A percentile compares a stretch with the other conserved stretches of the same genome.
Evolutionary conservation across 2,329 filamentous ascomycete species (phyloP).

Genomic region (Amauroascus verrucosus): DNA sequence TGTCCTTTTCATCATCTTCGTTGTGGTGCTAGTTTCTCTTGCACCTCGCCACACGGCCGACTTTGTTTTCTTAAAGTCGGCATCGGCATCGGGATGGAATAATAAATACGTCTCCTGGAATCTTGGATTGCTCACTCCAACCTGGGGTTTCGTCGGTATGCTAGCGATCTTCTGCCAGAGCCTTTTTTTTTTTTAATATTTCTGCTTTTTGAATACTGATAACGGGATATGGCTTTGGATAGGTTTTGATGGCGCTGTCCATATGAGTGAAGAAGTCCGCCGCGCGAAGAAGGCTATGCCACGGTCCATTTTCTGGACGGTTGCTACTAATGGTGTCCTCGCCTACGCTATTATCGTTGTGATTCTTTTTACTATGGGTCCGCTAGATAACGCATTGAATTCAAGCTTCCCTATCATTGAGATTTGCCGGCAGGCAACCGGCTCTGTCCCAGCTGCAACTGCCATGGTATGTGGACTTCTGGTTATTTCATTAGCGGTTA

Average conservation of each 20-base stretch:
- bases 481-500: constrained; percentile 31
- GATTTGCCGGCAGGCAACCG: constrained; percentile 34
- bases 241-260: constrained; percentile 42
- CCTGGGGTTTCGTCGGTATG: constrained; percentile 27
- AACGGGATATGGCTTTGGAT: background rate
- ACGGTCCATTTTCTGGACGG: constrained; percentile 36
- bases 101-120: constrained; percentile 29
- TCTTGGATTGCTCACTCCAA: constrained; percentile 29
- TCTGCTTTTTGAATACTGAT: no score
- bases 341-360: constrained; percentile 36
- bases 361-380: constrained; percentile 38
- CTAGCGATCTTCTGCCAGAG: constrained; percentile 1
- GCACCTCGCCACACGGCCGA: constrained; percentile 25
- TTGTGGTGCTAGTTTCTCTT: constrained; percentile 26
- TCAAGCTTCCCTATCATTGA: constrained; percentile 37
- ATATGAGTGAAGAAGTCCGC: constrained; percentile 40
- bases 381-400: constrained; percentile 26
- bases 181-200: background rate
- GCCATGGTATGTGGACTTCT: constrained; percentile 33
- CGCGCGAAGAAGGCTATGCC: constrained; percentile 40
- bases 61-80: constrained; percentile 26
- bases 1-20: constrained; percentile 29
- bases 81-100: constrained; percentile 26
- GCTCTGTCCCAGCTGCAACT: constrained; percentile 33
- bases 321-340: constrained; percentile 35